phyloP scores from a whole-genome alignment of 768 basidiomycete genomes.

The Coprinopsis cinerea region DNA sequence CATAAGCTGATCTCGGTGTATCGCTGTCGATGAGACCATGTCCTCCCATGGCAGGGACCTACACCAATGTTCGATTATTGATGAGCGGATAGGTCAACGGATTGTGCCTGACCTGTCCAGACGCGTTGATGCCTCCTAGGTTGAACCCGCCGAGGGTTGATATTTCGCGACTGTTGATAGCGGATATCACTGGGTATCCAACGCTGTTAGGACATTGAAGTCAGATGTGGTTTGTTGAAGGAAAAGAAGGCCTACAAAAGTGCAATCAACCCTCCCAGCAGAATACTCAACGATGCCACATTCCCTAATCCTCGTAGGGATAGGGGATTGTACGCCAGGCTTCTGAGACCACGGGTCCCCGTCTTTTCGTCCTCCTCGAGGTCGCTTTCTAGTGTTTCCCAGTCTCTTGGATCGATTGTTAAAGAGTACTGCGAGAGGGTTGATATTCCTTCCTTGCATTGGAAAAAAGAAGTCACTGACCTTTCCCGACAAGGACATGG shows the following conservation, averaged over 20 bases:
- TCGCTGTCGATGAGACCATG: conserved; percentile 50
- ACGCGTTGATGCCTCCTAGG: conserved; percentile 52
- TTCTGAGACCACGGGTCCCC: conserved; percentile 19
- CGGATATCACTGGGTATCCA: conserved; percentile 32
- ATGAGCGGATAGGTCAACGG: conserved; percentile 1
- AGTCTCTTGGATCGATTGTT: conserved; percentile 47
- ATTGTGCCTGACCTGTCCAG: conserved; percentile 47
- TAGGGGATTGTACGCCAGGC: conserved; percentile 34
- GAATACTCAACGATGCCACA: conserved; percentile 44
- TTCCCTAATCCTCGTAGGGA: conserved; percentile 66
- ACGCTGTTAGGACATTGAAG: conserved; percentile 19
- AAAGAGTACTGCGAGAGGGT: conserved; percentile 39
- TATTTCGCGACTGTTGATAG: conserved; percentile 17
- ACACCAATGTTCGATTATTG: conserved; percentile 12
- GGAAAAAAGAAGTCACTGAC: conserved; percentile 10
- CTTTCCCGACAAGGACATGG: conserved; percentile 19
- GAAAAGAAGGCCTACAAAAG: conserved; percentile 47
- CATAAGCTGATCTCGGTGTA: conserved; percentile 50
- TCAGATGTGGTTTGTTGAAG: background rate
- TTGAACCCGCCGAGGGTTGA: conserved; percentile 30
- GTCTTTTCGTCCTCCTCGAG: conserved; percentile 26
- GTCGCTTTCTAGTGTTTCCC: conserved; percentile 43
- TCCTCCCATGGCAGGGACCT: conserved; percentile 58
- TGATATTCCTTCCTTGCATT: no score
- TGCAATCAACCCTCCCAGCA: conserved; percentile 37